Conservation (phyloP, 2,329 filamentous ascomycete species). For the Aureobasidium sp. region DNA sequence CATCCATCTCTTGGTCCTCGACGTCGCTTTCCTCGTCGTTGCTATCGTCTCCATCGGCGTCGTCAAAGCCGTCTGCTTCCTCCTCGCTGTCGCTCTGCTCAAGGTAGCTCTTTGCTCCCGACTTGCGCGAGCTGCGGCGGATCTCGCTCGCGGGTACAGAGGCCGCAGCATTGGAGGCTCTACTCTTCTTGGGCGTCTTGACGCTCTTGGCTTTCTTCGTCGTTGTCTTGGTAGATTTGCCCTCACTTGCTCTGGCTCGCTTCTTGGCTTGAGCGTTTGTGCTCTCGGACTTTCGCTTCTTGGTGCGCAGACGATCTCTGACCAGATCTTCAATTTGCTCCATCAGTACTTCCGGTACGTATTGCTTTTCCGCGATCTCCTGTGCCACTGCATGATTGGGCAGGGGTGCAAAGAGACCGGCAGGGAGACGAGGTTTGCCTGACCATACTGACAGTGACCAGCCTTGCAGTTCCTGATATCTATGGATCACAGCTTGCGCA, state of each 20-base stretch:
- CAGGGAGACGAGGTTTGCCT: constrained; percentile 72
- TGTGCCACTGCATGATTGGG: constrained; percentile 72
- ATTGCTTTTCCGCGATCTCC: constrained; percentile 79
- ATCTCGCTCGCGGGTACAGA: constrained; percentile 37
- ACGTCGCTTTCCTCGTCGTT: constrained; percentile 16
- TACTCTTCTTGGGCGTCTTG: constrained; percentile 35
- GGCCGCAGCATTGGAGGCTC: constrained; percentile 22
- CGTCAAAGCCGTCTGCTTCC: constrained; percentile 11
- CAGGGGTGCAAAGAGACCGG: constrained; percentile 68
- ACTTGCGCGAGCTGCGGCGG: constrained; percentile 37
- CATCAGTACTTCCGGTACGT: constrained; percentile 64
- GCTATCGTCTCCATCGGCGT: constrained; percentile 6
- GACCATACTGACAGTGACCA: constrained; percentile 83
- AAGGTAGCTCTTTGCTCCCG: constrained; percentile 37
- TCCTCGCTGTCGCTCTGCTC: constrained; percentile 35
- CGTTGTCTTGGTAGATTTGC: constrained; percentile 22
- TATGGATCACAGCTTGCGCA: constrained; percentile 70
- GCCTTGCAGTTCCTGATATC: constrained; percentile 77
- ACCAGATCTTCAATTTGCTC: constrained; percentile 73
- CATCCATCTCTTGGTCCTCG: constrained; percentile 12
- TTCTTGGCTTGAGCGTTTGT: constrained; percentile 23
- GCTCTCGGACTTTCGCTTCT: constrained; percentile 36
- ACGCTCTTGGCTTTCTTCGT: constrained; percentile 28
- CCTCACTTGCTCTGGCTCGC: constrained; percentile 22
- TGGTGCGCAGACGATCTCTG: constrained; percentile 58